Percentiles rank a stretch among this genome's conserved stretches.
Conservation (phyloP, 129 eudicot genomes). For the Sambucus nigra region DNA sequence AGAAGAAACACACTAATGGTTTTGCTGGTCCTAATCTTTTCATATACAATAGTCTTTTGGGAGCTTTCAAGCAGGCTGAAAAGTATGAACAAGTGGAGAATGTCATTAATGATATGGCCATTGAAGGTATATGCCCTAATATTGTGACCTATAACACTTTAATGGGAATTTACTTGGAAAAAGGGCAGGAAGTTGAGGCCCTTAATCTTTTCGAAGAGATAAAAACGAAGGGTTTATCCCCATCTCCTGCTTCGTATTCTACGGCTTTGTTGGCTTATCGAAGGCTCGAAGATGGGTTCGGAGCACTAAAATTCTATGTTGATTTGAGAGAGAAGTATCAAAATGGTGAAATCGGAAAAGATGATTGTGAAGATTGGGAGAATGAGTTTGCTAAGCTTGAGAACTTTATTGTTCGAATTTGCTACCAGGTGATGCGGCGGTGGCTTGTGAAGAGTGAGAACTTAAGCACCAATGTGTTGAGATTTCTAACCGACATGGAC, state of each 20-base stretch:
- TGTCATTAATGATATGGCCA: slow-evolving; percentile 50
- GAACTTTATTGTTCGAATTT: slow-evolving; percentile 58
- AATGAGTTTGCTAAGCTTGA: slow-evolving; percentile 58
- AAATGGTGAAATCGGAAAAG: slow-evolving; percentile 44
- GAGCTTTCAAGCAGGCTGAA: slow-evolving; percentile 57
- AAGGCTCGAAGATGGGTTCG: slow-evolving; percentile 79
- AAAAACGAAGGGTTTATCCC: slow-evolving; percentile 48
- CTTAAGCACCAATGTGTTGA: slow-evolving; percentile 48
- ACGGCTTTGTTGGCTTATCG: slow-evolving; percentile 70
- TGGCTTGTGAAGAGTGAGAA: slow-evolving; percentile 60
- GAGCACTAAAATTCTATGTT: slow-evolving; percentile 57
- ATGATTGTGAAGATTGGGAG: slow-evolving; percentile 56
- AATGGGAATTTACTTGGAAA: slow-evolving; percentile 65
- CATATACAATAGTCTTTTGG: slow-evolving; percentile 66
- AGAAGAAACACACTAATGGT: slow-evolving; percentile 20
- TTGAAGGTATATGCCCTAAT: slow-evolving; percentile 51
- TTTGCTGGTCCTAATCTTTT: slow-evolving; percentile 49
- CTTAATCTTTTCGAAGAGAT: slow-evolving; percentile 62
- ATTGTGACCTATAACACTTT: slow-evolving; percentile 79
- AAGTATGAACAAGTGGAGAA: slow-evolving; percentile 37
- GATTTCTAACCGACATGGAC: slow-evolving; percentile 59
- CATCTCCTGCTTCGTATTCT: slow-evolving; percentile 78
- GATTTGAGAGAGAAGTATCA: slow-evolving; percentile 31
- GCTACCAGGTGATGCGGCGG: slow-evolving; percentile 72
- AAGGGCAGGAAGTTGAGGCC: slow-evolving; percentile 58